Evolutionary conservation across 441 rosid species (phyloP).

Genomic region (Bruguiera hainesii): DNA sequence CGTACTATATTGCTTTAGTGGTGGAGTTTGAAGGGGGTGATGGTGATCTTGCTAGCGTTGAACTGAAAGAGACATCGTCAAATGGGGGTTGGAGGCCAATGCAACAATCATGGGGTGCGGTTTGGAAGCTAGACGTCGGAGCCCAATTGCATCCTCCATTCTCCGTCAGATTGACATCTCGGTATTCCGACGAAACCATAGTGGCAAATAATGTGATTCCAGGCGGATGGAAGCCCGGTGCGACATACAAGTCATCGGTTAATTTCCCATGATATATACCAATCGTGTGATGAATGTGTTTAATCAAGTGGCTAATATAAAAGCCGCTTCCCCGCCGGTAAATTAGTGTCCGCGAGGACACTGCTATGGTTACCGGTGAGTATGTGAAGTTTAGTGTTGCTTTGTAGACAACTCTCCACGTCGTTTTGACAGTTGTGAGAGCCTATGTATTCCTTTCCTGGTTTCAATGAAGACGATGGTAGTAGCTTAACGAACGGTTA

Average conservation of each 20-base stretch:
- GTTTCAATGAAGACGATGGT: too few species aligned
- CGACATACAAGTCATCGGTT: conserved; percentile 34
- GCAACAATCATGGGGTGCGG: conserved; percentile 54
- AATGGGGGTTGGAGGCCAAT: conserved; percentile 33
- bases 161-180: conserved; percentile 33
- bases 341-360: too few species aligned
- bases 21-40: conserved; percentile 47
- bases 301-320: too few species aligned
- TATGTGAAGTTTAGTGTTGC: too few species aligned
- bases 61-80: conserved; percentile 24
- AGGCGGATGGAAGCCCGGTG: conserved; percentile 42
- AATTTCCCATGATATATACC: conserved; percentile 24
- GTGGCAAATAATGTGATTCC: conserved; percentile 46
- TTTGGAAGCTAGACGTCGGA: conserved; percentile 49
- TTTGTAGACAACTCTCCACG: too few species aligned
- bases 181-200: conserved; percentile 29
- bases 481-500: too few species aligned
- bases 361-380: too few species aligned
- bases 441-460: too few species aligned
- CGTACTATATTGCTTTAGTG: conserved; percentile 39
- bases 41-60: conserved; percentile 42
- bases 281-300: too few species aligned
- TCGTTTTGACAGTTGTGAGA: too few species aligned
- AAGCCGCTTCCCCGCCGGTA: too few species aligned
- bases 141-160: conserved; percentile 35